Evolutionary conservation across 2,329 filamentous ascomycete genomes (phyloP), one percentile per base, ranked within the genome.

Genomic region (Calonectria hongkongensis): DNA sequence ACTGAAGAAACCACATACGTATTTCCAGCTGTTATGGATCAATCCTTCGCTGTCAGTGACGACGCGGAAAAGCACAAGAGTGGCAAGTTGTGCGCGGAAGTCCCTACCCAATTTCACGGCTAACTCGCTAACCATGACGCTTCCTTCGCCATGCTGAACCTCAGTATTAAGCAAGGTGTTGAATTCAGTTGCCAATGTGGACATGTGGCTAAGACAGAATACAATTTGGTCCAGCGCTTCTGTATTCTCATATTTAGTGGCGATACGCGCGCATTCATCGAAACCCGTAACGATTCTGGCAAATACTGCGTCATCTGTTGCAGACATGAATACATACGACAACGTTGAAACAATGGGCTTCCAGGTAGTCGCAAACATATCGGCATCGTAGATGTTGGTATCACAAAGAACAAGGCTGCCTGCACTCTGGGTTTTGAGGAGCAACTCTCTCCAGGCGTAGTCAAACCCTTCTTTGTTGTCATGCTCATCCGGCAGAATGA

Each of bases 311-410:
- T 99, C 97, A 81, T 99, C 97, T 0, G 95, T 98, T 18, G 97
- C 97, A 43, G 96, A 98, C 93, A 98, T 98, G 86, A 99, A 99
- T 4, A 99, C 97, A 81, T 98, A 99, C 15, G 97, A 97, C 68
- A 99, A 87, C 0, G 97, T 98, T 4, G 97, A 96, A 45, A 99
- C 90, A 63, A 99, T 95, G 0, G 97, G 96, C 82, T 92, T 95
- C 97, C 97, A 99, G 0, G 96, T 98, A 27, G 95, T 94, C 70
- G 94, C 92, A 83, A 99, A 99, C 95, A 99, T 98, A 82, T 99
- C 96, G 4, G 96, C 95, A 83, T 99, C 97, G 83, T 95, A 99
- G 47, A 98, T 92, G 81, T 98, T 98, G 5, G 96, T 98, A 77
- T 98, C 90, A 82, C 95, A 97, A 36, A 96, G 87, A 41, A 94